phyloP scores from a whole-genome alignment of 2,329 filamentous ascomycete species.

The Pyrenochaeta sp. region DNA sequence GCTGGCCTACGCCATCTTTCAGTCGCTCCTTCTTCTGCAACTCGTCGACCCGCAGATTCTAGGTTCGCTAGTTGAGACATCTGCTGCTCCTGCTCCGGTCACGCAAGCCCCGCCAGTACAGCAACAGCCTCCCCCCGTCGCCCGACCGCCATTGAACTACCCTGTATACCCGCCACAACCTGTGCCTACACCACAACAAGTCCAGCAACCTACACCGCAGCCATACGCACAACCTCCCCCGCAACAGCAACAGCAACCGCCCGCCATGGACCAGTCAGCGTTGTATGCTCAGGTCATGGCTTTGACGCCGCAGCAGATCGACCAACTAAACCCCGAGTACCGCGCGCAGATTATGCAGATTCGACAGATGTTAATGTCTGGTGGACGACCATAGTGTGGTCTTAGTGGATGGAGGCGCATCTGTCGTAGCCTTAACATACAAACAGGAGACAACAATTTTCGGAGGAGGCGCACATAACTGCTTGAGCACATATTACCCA shows the following conservation, averaged over 20 bases:
- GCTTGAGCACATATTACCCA: constrained; percentile 1
- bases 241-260: constrained; percentile 17
- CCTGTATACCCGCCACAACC: constrained; percentile 55
- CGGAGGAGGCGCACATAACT: not conserved
- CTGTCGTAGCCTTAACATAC: not conserved
- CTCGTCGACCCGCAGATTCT: constrained; percentile 87
- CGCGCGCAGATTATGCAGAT: constrained; percentile 81
- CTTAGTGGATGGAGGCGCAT: not conserved
- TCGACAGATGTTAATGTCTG: constrained; percentile 66
- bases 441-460: not conserved
- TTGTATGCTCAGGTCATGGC: constrained; percentile 83
- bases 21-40: constrained; percentile 90
- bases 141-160: constrained; percentile 41
- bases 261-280: constrained; percentile 64
- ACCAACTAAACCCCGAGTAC: constrained; percentile 77
- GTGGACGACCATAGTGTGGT: constrained; percentile 22
- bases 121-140: constrained; percentile 46
- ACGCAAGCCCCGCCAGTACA: constrained; percentile 49
- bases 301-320: constrained; percentile 81
- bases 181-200: constrained; percentile 62
- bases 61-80: constrained; percentile 76
- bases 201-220: constrained; percentile 36
- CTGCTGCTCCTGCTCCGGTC: constrained; percentile 39
- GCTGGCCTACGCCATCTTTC: constrained; percentile 93
- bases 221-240: constrained; percentile 58